phyloP scores from a whole-genome alignment of 495 filamentous ascomycete genomes.

The Bacidia gigantensis region DNA sequence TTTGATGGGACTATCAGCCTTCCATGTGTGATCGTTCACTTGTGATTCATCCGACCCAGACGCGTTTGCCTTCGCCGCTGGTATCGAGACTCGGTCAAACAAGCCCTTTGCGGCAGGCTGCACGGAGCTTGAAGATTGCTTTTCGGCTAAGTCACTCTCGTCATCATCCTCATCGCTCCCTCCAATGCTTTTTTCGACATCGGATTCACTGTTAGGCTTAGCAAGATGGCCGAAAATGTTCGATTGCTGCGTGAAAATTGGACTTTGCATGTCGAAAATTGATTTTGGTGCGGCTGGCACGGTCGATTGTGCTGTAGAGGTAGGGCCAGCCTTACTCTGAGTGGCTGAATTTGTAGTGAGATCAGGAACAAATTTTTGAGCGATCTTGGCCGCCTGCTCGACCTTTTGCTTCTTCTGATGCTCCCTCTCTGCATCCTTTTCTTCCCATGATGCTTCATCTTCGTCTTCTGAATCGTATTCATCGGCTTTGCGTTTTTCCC shows the following conservation, averaged over 20 bases:
- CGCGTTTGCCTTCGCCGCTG: constrained; percentile 13
- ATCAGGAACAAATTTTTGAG: constrained; percentile 26
- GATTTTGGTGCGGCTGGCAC: background rate
- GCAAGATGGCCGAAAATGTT: constrained; percentile 9
- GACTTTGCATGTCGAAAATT: constrained; percentile 26
- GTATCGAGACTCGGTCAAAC: constrained; percentile 44
- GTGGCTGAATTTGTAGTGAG: background rate
- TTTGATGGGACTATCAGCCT: constrained; percentile 36
- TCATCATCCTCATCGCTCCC: constrained; percentile 32
- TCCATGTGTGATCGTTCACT: constrained; percentile 44
- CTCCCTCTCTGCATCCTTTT: constrained; percentile 33
- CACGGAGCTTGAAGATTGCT: constrained; percentile 16
- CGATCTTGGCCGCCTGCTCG: constrained; percentile 17
- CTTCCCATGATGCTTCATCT: constrained; percentile 36
- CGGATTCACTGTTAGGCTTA: constrained; percentile 19
- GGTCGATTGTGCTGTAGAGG: background rate
- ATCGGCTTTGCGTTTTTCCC: constrained; percentile 39
- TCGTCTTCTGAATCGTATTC: constrained; percentile 44
- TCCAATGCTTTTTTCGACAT: constrained; percentile 29
- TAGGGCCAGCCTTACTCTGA: background rate
- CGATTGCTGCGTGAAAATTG: constrained; percentile 30
- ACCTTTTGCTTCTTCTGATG: constrained; percentile 29
- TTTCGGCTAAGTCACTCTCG: constrained; percentile 18
- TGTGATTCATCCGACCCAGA: too few relatives aligned
- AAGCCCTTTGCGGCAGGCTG: constrained; percentile 33